phyloP scores from a whole-genome alignment of 2,329 filamentous ascomycete species.

The Celoporthe dispersa region DNA sequence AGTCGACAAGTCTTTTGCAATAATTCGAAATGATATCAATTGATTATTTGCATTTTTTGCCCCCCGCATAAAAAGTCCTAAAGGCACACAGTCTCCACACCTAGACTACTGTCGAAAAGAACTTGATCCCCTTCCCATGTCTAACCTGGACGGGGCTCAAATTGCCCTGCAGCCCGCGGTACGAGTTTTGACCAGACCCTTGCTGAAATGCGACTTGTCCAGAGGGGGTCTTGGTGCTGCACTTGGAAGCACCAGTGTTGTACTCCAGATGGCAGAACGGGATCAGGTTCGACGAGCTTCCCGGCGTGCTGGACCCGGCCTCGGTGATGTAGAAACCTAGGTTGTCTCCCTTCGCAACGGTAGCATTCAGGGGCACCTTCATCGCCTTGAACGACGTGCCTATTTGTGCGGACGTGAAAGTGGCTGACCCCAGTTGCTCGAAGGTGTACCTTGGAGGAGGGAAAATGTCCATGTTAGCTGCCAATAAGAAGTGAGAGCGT shows the following conservation, averaged over 20 bases:
- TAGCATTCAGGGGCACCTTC: slow-evolving; percentile 7
- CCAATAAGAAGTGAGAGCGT: not conserved
- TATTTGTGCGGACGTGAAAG: slow-evolving; percentile 18
- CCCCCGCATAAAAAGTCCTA: too few species aligned
- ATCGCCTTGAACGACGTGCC: slow-evolving; percentile 24
- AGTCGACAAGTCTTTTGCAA: not conserved
- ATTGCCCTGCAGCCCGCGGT: slow-evolving; percentile 13
- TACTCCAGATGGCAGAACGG: slow-evolving; percentile 25
- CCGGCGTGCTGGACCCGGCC: not conserved
- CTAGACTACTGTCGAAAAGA: slow-evolving; percentile 21
- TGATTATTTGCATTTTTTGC: not conserved
- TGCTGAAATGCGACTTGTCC: slow-evolving; percentile 17
- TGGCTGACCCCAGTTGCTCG: slow-evolving; percentile 19
- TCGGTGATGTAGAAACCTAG: slow-evolving; percentile 23
- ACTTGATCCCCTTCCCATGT: slow-evolving; percentile 16
- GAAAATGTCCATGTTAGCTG: not conserved
- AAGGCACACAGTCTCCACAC: too few species aligned
- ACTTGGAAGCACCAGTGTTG: slow-evolving; percentile 8
- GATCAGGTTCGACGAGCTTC: slow-evolving; percentile 13
- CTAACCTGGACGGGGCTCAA: slow-evolving; percentile 13
- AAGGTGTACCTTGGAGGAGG: slow-evolving; percentile 14
- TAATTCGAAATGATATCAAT: not conserved
- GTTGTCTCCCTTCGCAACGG: slow-evolving; percentile 17
- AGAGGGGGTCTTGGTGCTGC: slow-evolving; percentile 1
- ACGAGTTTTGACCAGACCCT: slow-evolving; percentile 18